phyloP scores from a whole-genome alignment of 768 basidiomycete genomes.

The Baorangia bicolor region DNA sequence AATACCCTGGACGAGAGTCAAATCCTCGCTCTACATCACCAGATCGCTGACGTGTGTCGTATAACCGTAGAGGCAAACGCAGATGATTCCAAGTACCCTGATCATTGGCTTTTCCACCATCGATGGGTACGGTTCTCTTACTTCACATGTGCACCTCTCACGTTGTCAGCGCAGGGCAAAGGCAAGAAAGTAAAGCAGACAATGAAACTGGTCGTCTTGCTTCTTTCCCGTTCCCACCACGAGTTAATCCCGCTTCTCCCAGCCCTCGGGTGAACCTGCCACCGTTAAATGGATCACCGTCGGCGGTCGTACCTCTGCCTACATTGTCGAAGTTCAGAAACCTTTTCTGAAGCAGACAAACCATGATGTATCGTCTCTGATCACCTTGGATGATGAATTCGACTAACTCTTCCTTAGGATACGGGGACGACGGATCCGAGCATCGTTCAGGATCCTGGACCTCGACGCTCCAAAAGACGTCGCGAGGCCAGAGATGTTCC shows the following conservation, averaged over 20 bases:
- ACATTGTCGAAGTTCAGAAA: constrained; percentile 60
- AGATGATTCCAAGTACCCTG: constrained; percentile 64
- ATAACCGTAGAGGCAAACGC: constrained; percentile 69
- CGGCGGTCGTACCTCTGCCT: constrained; percentile 76
- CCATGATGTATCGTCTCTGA: neutral
- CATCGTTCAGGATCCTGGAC: neutral
- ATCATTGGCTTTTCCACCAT: constrained; percentile 65
- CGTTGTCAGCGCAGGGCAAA: constrained; percentile 44
- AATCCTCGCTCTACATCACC: constrained; percentile 48
- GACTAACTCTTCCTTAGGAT: constrained; percentile 2
- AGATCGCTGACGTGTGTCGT: constrained; percentile 54
- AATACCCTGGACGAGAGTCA: constrained; percentile 53
- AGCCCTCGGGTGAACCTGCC: constrained; percentile 71
- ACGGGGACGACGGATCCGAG: neutral
- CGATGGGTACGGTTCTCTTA: constrained; percentile 51
- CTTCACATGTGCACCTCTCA: constrained; percentile 9
- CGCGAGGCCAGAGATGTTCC: neutral
- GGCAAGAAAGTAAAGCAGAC: constrained; percentile 51
- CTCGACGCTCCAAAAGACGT: constrained; percentile 9
- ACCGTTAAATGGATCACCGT: constrained; percentile 75
- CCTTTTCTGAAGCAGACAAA: constrained; percentile 17
- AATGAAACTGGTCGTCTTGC: constrained; percentile 46
- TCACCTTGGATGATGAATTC: neutral
- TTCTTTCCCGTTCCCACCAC: neutral
- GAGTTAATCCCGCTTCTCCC: constrained; percentile 3